Base-by-base conservation (phyloP, 2,329 filamentous ascomycete genomes). In the Talaromyces funiculosus region DNA sequence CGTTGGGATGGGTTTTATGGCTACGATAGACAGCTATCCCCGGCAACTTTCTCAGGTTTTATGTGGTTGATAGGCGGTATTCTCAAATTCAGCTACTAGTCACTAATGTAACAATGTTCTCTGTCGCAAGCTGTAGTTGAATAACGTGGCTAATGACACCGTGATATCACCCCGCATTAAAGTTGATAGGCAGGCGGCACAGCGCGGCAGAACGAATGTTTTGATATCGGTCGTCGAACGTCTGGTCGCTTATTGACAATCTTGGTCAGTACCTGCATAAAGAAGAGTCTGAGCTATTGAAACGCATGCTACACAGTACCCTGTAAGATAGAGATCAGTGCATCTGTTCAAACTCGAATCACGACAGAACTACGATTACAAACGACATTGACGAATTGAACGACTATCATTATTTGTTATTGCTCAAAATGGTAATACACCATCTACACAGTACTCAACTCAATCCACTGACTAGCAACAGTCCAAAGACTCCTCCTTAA, bases 401-500 rank as follows among this genome's bases (percentile, higher is more conserved):
- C 26, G 24, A n/a, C 4, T 26, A 35, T 16, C 2, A n/a, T 10
- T 8, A 49, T 31, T 16, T 29, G 14, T 47, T 26, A 2, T 24
- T 33, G 29, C 12, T 43, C 7, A 51, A 51, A 33, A 51, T 51
- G 47, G 47, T 51, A 49, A 3, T 2, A 18, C n/a, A 26, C 8
- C 14, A n/a, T n/a, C 43, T n/a, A 18, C 16, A 3, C 14, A 49
- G 3, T n/a, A 18, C n/a, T 5, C 14, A 33, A 14, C 16, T 14
- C 2, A n/a, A n/a, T 18, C 29, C n/a, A 1, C 24, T 49, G 18
- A 49, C 3, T 49, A 14, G 14, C 24, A 3, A 26, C 65, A 80
- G 79, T 79, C 78, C 68, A 80, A 79, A 75, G 79, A 81, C 68
- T 80, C 78, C 66, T 79, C 78, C 62, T 69, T 73, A 63, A 79